Conservation (phyloP, 1,139 yeast genomes). For the Yamadazyma conglobata region DNA sequence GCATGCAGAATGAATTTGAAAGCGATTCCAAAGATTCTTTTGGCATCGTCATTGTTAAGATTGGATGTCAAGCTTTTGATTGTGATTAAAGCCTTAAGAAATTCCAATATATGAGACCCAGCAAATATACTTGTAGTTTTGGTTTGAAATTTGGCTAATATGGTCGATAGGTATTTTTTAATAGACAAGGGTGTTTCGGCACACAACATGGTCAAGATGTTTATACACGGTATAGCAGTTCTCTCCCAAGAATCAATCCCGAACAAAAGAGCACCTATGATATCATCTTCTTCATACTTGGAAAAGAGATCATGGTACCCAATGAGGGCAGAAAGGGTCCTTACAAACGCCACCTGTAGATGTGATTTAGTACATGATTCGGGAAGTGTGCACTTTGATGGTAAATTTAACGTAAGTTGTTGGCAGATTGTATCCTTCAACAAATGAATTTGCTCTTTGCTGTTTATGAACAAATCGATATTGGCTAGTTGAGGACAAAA, state of each 20-base stretch:
- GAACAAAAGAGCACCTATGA: slow-evolving; percentile 59
- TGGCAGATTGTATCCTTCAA: slow-evolving; percentile 55
- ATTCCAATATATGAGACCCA: slow-evolving; percentile 73
- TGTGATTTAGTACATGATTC: slow-evolving; percentile 52
- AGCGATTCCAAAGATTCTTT: slow-evolving; percentile 78
- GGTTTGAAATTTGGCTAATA: slow-evolving; percentile 68
- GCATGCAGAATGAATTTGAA: slow-evolving; percentile 76
- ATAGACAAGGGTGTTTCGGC: slow-evolving; percentile 76
- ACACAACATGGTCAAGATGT: slow-evolving; percentile 72
- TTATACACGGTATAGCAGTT: slow-evolving; percentile 75
- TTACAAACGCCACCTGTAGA: slow-evolving; percentile 62
- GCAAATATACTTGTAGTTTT: slow-evolving; percentile 68
- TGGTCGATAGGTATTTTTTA: slow-evolving; percentile 62
- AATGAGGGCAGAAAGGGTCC: slow-evolving; percentile 63
- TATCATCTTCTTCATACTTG: slow-evolving; percentile 64
- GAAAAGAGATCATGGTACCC: slow-evolving; percentile 62
- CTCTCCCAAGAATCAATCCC: slow-evolving; percentile 76
- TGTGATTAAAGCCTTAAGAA: slow-evolving; percentile 61
- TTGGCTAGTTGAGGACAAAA: slow-evolving; percentile 71
- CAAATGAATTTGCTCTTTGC: slow-evolving; percentile 41
- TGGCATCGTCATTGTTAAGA: slow-evolving; percentile 73
- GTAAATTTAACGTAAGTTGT: slow-evolving; percentile 53
- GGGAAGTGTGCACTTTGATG: slow-evolving; percentile 42
- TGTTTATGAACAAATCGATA: slow-evolving; percentile 48
- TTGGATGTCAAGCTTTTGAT: slow-evolving; percentile 68